phyloP scores from a whole-genome alignment of 768 basidiomycete species.

The Phaeotremella fagi region DNA sequence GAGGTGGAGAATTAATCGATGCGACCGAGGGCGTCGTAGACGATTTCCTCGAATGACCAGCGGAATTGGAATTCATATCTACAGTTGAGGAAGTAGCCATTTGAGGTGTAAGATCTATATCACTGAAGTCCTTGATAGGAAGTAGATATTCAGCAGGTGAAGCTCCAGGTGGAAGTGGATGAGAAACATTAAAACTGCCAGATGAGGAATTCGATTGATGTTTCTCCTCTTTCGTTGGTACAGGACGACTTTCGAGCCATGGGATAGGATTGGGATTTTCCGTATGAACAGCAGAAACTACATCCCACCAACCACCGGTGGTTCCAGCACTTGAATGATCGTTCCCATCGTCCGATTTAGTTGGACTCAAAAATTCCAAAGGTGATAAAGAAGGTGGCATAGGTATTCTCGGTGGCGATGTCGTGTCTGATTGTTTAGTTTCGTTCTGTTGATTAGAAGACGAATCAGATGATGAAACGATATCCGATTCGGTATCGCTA shows the following conservation, averaged over 20 bases:
- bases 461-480: too few relatives aligned
- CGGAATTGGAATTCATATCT: background rate
- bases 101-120: background rate
- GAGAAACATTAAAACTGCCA: constrained; percentile 1
- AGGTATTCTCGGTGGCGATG: constrained; percentile 2
- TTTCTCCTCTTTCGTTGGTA: background rate
- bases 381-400: background rate
- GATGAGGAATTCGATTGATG: constrained; percentile 1
- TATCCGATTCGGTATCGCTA: background rate
- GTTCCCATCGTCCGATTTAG: constrained; percentile 5
- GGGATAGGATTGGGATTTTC: constrained; percentile 18
- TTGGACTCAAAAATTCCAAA: constrained; percentile 14
- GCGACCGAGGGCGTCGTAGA: background rate
- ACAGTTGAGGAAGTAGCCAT: background rate
- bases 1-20: too few relatives aligned
- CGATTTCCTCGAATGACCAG: background rate
- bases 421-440: background rate
- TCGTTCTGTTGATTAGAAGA: constrained; percentile 7
- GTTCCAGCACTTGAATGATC: background rate
- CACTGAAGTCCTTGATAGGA: constrained; percentile 7
- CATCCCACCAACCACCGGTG: constrained; percentile 42
- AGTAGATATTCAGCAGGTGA: constrained; percentile 23
- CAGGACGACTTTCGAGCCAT: constrained; percentile 17
- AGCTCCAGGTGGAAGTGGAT: constrained; percentile 31
- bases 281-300: constrained; percentile 33